Evolutionary conservation across 805 yeast species (phyloP).

Genomic region (Hanseniaspora mollemarum): DNA sequence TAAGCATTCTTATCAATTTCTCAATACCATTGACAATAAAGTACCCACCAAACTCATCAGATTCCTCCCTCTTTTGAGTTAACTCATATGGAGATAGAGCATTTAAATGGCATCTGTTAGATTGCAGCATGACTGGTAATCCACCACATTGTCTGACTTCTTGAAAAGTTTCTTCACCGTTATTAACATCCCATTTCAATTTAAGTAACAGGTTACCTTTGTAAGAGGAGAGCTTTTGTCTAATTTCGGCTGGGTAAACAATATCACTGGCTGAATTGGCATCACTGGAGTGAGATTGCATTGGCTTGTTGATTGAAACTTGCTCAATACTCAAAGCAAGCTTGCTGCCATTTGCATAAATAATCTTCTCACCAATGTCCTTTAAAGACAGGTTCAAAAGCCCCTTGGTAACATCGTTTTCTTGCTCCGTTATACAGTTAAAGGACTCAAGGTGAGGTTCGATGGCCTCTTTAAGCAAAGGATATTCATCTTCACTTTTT

Average conservation of each 20-base stretch:
- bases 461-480: slow-evolving; percentile 77
- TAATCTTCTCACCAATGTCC: slow-evolving; percentile 77
- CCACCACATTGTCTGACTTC: slow-evolving; percentile 87
- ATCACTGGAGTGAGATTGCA: slow-evolving; percentile 28
- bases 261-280: slow-evolving; percentile 62
- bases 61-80: slow-evolving; percentile 71
- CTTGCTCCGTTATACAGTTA: slow-evolving; percentile 85
- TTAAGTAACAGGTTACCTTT: slow-evolving; percentile 67
- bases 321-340: slow-evolving; percentile 73
- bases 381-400: slow-evolving; percentile 70
- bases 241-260: slow-evolving; percentile 72
- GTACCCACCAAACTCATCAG: slow-evolving; percentile 94
- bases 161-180: slow-evolving; percentile 58
- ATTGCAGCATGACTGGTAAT: slow-evolving; percentile 79
- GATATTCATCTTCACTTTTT: slow-evolving; percentile 45
- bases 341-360: slow-evolving; percentile 78
- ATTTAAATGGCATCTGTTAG: slow-evolving; percentile 85
- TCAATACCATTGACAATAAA: slow-evolving; percentile 94
- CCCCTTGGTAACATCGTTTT: slow-evolving; percentile 49
- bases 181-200: slow-evolving; percentile 77
- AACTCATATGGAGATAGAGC: slow-evolving; percentile 72
- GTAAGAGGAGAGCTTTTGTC: slow-evolving; percentile 81
- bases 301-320: slow-evolving; percentile 77
- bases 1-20: slow-evolving; percentile 89
- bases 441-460: slow-evolving; percentile 93